Evolutionary conservation across 2,329 filamentous ascomycete species (phyloP), one percentile per base, ranked within the genome.

Genomic region (Arthrobotrys megalospora): DNA sequence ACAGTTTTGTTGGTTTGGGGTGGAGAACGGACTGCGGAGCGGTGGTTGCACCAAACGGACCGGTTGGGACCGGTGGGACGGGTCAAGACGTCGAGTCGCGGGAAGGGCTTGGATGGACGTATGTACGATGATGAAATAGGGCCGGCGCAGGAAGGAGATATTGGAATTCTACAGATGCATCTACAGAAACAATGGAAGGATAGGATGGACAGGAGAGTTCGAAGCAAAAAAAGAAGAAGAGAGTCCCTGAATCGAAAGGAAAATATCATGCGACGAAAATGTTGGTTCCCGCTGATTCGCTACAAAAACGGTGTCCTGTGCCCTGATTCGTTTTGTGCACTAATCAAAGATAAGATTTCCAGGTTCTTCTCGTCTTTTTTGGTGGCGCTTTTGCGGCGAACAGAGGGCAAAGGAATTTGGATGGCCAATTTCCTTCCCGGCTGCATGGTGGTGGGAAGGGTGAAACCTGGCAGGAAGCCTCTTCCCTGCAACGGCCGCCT

Each of bases 301-400:
- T 70, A 65, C 72, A 69, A 48, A 55, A 76, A 62, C 58, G 72
- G 65, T 70, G 65, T 38, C 36, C 72, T 73, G 53, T 62, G 21
- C 70, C 68, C 63, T 76, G 55, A 24, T 67, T 77, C 66, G 73
- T 77, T 71, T 77, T 43, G 60, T 68, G 70, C 38, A 52, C 66
- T 60, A 77, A 77, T 77, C 73, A 77, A 71, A 77, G 73, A 77
- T 77, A 77, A 77, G 73, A 77, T 77, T 77, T 67, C 62, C 19
- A 32, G 55, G 73, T 36, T 67, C 45, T 66, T 64, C 52, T 65
- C 53, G 60, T 76, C 50, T 50, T 38, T 69, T 69, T 71, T 66
- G 50, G 73, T 77, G 73, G 73, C 73, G 66, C 60, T 69, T 67
- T 62, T 65, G 58, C 65, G 53, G 50, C 64, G 66, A 70, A 69